phyloP scores from a whole-genome alignment of 306 rosid genomes.

The Acacia confusa region DNA sequence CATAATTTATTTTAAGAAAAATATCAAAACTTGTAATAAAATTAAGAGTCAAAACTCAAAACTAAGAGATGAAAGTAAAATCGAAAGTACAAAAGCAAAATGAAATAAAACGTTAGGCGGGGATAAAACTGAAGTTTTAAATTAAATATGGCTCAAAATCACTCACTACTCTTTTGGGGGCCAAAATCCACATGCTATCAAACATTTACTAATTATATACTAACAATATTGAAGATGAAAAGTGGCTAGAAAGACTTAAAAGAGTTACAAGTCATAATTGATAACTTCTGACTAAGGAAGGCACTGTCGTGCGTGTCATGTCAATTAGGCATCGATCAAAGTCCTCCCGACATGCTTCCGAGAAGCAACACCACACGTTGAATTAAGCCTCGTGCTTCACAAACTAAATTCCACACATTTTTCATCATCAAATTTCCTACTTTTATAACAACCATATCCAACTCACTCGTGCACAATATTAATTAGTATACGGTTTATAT shows the following conservation, averaged over 20 bases:
- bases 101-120: no score
- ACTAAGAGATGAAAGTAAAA: no score
- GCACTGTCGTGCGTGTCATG: neutral
- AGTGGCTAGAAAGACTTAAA: neutral
- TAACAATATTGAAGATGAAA: neutral
- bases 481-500: no score
- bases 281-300: neutral
- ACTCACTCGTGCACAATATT: no score
- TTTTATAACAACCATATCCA: neutral
- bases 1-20: no score
- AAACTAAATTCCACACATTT: neutral
- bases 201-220: neutral
- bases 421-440: neutral
- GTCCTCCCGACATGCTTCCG: neutral
- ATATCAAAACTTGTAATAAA: neutral
- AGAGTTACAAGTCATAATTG: neutral
- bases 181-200: neutral
- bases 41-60: neutral
- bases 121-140: neutral
- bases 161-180: no score
- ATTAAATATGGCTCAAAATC: neutral
- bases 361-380: neutral
- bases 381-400: neutral
- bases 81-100: no score
- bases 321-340: neutral